Percentiles rank a stretch among this genome's conserved stretches.
These are phyloP conservation scores for Zasmidium angulare DNA, from an alignment of 2,329 filamentous ascomycete species.

Conservation along the genomic window DNA sequence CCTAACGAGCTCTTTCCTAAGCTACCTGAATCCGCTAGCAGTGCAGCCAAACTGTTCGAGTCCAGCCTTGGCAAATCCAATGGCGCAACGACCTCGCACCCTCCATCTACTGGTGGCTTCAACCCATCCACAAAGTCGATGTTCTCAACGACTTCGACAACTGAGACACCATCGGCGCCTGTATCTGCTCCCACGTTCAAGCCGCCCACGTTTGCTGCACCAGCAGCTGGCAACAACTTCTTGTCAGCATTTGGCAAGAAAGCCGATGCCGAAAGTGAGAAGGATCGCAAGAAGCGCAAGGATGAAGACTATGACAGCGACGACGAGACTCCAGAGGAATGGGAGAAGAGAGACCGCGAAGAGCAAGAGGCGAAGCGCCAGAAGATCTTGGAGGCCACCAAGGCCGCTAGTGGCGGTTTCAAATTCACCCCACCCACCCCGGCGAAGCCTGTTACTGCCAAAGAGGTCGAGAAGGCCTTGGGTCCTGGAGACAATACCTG, in stretches of 20 bases:
- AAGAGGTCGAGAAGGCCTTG: conserved; percentile 23
- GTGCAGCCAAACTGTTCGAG: conserved; percentile 33
- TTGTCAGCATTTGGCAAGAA: conserved; percentile 40
- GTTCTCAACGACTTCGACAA: conserved; percentile 11
- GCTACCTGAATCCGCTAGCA: conserved; percentile 31
- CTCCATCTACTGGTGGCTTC: conserved; percentile 16
- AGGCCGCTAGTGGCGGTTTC: conserved; percentile 33
- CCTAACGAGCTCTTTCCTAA: conserved; percentile 32
- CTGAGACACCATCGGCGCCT: conserved; percentile 6
- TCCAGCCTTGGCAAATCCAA: conserved; percentile 30
- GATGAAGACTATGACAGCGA: conserved; percentile 54
- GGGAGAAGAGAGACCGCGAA: conserved; percentile 48
- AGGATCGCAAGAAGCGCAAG: conserved; percentile 50
- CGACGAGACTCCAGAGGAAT: conserved; percentile 51
- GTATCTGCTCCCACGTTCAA: conserved; percentile 15
- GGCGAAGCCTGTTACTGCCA: conserved; percentile 15
- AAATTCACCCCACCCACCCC: conserved; percentile 13
- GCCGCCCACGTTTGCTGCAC: conserved; percentile 18
- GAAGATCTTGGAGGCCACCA: conserved; percentile 40
- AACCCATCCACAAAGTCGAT: conserved; percentile 20
- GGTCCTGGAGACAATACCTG: conserved; percentile 45
- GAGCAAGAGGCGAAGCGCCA: conserved; percentile 47
- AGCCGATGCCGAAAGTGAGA: conserved; percentile 41
- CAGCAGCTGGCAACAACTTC: conserved; percentile 36
- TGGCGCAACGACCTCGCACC: conserved; percentile 2